Evolutionary conservation across 306 rosid species (phyloP), one percentile per base, ranked within the genome.

Genomic region (Senna tora): DNA sequence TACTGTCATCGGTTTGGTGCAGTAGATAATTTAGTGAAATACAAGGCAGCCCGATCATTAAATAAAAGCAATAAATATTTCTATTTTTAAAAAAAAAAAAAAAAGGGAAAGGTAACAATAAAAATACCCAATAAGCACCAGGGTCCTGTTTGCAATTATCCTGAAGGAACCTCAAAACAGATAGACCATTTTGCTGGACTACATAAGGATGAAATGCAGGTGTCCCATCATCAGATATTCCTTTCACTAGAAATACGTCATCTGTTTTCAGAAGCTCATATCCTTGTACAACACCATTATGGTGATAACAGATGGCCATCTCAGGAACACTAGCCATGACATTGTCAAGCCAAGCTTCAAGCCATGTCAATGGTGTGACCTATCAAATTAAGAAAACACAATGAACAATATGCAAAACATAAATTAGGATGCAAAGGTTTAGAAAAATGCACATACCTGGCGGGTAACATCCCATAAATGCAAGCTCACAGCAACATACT

Each of bases 261-360:
- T 93, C 91, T 9, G 98, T 93, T 85, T 93, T 93, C 72, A 93
- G 65, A 73, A 93, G 98, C 75, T 93, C 98, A 1, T 93, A 93
- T 45, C 97, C 97, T 83, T 93, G 97, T 77, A 93, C 98, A 79
- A 93, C 97, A 74, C 98, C 98, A 67, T 93, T 86, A 77, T 67
- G 84, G 76, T 93, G 98, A 84, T 93, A 93, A 77, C 98, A 91
- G 58, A 93, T 93, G 61, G 98, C 98, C 83, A 93, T 84, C 82
- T 93, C 97, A 22, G 96, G 98, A 77, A 89, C 98, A 86, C 97
- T 93, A 20, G 97, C 97, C 98, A 93, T 93, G 84, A 93, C 88
- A 84, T 93, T 93, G 81, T 93, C 98, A 65, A 93, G 96, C 98
- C 98, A 93, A 68, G 98, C 98, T 78, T 93, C 98, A 82, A 93